Evolutionary conservation across 768 basidiomycete species (phyloP).

Genomic region (Lactifluus volemus): DNA sequence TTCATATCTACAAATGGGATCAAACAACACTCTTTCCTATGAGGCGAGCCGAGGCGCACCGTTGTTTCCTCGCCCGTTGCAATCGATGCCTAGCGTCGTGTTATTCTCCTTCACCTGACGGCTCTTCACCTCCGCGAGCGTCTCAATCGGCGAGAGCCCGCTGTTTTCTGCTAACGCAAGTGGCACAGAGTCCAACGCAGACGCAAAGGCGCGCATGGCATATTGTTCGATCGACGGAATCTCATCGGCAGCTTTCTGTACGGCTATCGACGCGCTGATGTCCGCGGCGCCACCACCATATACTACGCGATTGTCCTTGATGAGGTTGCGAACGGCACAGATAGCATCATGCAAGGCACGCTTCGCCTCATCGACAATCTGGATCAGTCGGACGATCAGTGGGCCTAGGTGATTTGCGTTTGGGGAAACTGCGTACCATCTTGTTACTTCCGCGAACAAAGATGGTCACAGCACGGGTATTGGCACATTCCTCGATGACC

Average conservation of each 20-base stretch:
- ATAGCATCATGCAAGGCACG: constrained; percentile 96
- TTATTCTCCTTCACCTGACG: constrained; percentile 83
- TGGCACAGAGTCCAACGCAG: constrained; percentile 90
- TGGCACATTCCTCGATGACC: constrained; percentile 97
- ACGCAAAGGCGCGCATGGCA: constrained; percentile 98
- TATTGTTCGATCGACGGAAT: constrained; percentile 98
- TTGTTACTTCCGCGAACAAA: constrained; percentile 98
- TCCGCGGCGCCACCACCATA: constrained; percentile 98
- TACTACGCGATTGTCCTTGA: constrained; percentile 93
- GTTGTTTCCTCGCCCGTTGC: constrained; percentile 75
- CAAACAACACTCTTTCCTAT: not conserved
- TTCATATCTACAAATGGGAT: constrained; percentile 74
- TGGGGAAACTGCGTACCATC: constrained; percentile 55
- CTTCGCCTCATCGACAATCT: constrained; percentile 99
- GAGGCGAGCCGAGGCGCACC: constrained; percentile 39
- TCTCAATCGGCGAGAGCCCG: constrained; percentile 92
- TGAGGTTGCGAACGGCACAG: constrained; percentile 92
- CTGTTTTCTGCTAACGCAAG: constrained; percentile 97
- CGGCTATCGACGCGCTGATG: constrained; percentile 90
- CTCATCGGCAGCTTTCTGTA: constrained; percentile 93
- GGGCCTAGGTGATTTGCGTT: not conserved
- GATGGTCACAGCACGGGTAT: constrained; percentile 91
- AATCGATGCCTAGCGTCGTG: constrained; percentile 88
- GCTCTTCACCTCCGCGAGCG: constrained; percentile 91
- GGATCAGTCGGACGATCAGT: not conserved